phyloP scores from a whole-genome alignment of 257 asterid species.

The Solanum appendiculatum region DNA sequence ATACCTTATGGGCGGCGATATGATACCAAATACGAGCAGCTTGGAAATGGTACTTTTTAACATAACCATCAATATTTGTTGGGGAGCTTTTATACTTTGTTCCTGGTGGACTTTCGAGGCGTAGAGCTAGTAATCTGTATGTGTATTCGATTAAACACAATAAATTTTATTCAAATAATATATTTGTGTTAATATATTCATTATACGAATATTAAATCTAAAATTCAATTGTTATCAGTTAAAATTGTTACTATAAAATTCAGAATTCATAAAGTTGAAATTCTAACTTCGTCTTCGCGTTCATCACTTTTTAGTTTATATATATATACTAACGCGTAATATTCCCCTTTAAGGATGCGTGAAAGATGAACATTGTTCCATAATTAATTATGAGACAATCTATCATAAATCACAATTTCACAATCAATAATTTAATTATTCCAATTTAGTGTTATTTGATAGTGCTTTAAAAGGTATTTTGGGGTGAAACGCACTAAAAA shows the following conservation, averaged over 20 bases:
- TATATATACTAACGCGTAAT: background rate
- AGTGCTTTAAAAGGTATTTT: background rate
- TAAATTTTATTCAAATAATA: background rate
- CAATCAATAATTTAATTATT: background rate
- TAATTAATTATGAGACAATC: background rate
- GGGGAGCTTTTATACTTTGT: background rate
- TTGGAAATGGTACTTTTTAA: background rate
- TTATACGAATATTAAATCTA: background rate
- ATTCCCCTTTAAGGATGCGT: background rate
- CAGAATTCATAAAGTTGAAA: background rate
- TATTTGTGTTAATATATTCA: background rate
- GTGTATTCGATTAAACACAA: background rate
- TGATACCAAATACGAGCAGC: background rate
- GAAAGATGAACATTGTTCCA: background rate
- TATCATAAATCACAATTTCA: background rate
- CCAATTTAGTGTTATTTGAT: background rate
- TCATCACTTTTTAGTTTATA: background rate
- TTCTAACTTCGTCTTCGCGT: background rate
- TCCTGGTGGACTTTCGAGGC: background rate
- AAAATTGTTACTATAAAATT: background rate
- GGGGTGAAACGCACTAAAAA: background rate
- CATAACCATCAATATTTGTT: background rate
- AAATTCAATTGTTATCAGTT: background rate
- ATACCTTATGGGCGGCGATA: background rate
- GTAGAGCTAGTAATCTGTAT: background rate